phyloP scores from a whole-genome alignment of 257 asterid genomes.

The Nyctanthes arbortristis region DNA sequence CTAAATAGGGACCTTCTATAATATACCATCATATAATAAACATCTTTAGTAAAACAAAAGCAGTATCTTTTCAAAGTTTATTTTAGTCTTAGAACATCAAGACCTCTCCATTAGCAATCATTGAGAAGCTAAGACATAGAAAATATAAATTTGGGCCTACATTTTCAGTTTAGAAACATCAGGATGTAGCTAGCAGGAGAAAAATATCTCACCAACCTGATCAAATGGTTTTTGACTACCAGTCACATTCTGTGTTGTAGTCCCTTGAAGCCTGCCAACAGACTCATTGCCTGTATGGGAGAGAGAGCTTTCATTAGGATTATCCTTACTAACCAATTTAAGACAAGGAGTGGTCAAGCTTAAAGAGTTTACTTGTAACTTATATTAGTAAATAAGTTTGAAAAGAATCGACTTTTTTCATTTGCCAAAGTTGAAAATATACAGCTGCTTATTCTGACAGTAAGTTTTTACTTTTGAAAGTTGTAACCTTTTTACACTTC shows the following conservation, averaged over 20 bases:
- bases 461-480: too few relatives aligned
- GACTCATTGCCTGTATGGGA: conserved; percentile 51
- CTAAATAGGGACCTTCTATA: conserved; percentile 4
- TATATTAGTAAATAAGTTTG: too few relatives aligned
- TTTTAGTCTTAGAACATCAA: conserved; percentile 11
- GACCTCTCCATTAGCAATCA: background rate
- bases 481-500: too few relatives aligned
- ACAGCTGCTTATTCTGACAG: too few relatives aligned
- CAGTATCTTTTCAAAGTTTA: background rate
- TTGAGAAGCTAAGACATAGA: background rate
- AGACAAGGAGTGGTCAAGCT: too few relatives aligned
- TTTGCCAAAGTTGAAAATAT: conserved; percentile 10
- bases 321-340: too few relatives aligned
- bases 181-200: background rate
- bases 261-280: conserved; percentile 45
- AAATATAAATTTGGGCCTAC: too few relatives aligned
- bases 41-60: background rate
- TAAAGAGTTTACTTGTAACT: too few relatives aligned
- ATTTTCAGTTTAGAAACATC: background rate
- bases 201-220: conserved; percentile 40
- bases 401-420: too few relatives aligned
- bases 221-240: conserved; percentile 34
- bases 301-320: conserved; percentile 17
- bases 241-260: conserved; percentile 30
- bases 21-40: background rate